A percentile compares a stretch with the other conserved stretches of the same genome.
These are phyloP conservation scores for Huntiella bhutanensis DNA, from an alignment of 2,329 filamentous ascomycete species.

Conservation along the genomic window DNA sequence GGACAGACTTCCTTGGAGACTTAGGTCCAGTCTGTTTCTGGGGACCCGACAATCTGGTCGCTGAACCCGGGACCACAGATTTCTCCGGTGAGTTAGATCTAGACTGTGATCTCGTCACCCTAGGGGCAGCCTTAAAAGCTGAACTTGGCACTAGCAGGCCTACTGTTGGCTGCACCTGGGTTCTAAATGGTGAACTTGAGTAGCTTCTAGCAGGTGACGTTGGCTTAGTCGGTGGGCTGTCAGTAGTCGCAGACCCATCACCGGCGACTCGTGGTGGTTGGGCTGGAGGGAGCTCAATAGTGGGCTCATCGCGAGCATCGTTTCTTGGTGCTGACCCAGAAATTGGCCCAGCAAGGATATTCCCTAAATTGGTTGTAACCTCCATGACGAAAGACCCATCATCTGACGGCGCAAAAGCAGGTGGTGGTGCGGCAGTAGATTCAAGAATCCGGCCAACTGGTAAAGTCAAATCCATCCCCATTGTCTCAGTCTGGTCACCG, in stretches of 20 bases:
- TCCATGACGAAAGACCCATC: slow-evolving; percentile 43
- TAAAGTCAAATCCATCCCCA: slow-evolving; percentile 43
- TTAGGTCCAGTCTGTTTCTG: slow-evolving; percentile 1
- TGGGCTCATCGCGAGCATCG: slow-evolving; percentile 12
- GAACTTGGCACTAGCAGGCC: neutral
- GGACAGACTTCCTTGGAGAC: slow-evolving; percentile 5
- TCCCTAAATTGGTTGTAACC: slow-evolving; percentile 44
- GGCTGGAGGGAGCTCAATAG: slow-evolving; percentile 13
- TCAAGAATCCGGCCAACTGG: slow-evolving; percentile 36
- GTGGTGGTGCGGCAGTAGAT: slow-evolving; percentile 12
- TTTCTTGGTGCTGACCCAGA: neutral
- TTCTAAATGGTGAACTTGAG: slow-evolving; percentile 10
- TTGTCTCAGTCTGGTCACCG: slow-evolving; percentile 18
- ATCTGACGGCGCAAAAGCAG: slow-evolving; percentile 11
- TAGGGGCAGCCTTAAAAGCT: neutral
- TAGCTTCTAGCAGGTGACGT: slow-evolving; percentile 6
- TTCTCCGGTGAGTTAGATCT: slow-evolving; percentile 9
- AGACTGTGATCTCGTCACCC: slow-evolving; percentile 8
- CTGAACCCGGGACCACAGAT: neutral
- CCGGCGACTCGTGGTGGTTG: neutral
- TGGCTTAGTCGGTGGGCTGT: slow-evolving; percentile 3
- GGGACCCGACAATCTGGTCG: neutral
- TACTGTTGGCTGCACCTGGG: slow-evolving; percentile 4
- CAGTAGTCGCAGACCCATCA: neutral
- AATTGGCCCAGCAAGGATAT: slow-evolving; percentile 27